Evolutionary conservation across 2,329 filamentous ascomycete species (phyloP), one percentile per base, ranked within the genome.

Genomic region (Pseudogymnoascus sp.): DNA sequence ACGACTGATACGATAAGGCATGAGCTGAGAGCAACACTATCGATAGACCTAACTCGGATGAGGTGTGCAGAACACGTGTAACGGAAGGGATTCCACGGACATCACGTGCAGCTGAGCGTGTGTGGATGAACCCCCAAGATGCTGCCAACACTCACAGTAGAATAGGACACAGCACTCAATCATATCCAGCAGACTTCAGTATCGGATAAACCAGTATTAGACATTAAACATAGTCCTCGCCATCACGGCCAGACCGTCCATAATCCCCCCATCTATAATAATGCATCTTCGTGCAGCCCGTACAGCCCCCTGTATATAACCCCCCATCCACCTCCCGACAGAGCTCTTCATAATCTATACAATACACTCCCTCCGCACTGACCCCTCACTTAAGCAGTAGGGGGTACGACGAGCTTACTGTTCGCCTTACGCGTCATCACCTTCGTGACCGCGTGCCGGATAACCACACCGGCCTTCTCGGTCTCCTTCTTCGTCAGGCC

Each of bases 401-500:
- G 68, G 10, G 76, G 74, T 37, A 79, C 62, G 21, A 66, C 67
- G 23, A 73, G 71, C 69, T 79, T 79, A 66, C 76, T 78, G 71
- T 79, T 85, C 28, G 79, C 76, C 74, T 86, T 87, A 66, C 84
- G 80, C 18, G 83, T 85, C 82, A 99, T 86, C 66, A 97, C 86
- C 78, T 96, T 97, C 61, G 93, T 96, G 68, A 97, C 90, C 12
- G 95, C 93, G 77, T 97, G 93, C 65, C 93, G 83, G 69, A 99
- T 93, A 8, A 85, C 87, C 6, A 88, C 86, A 12, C 93, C 95
- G 0, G 95, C 91, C 80, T 96, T 96, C 78, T 99, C 96, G 62
- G 93, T 89, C 75, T 99, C 95, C 79, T 96, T 97, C 80, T 90
- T 96, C 23, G 90, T 89, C 66, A 99, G 79, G 1, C 90, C 95